Evolutionary conservation across 345 rosid species (phyloP), one percentile per base, ranked within the genome.

Genomic region (Punica granatum): DNA sequence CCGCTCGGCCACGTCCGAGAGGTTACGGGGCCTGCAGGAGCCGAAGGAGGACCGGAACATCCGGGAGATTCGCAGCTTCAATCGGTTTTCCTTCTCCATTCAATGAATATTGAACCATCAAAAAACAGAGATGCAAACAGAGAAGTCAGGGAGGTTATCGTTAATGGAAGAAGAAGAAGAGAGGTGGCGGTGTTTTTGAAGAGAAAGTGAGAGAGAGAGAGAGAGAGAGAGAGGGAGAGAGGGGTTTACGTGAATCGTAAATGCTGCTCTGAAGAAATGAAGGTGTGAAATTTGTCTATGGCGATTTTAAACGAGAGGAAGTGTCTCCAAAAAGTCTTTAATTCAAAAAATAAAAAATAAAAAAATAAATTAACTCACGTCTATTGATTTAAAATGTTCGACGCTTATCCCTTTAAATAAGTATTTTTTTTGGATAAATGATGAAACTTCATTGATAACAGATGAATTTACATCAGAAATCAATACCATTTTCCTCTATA

Each of bases 51-150:
- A 73, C 1, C 85, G 85, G 72, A 89, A 77, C 73, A 89, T 72
- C 67, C 88, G 84, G 67, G 92, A 82, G 78, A 92, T 72, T 56
- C 83, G 76, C 59, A 72, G 79, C 78, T 75, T 89, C 75, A 89
- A 73, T 66, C 84, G 76, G 64, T 79, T 84, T 72, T 90, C 63
- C 18, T 67, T 34, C 69, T 63, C 69, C 69, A 66, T 66, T 26
- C 14, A 2, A 44, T 32, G 60, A 25, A 15, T 37, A 4, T 16
- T 32, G 49, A 23, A 28, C 30, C 8, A 39, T 25, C 16, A 6
- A 19, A 14, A 33, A 15, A 63, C 48, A 35, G 68, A 28, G 54
- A 44, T 11, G 9, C 58, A n/a, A n/a, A n/a, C n/a, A n/a, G n/a
- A n/a, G n/a, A n/a, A n/a, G n/a, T n/a, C n/a, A n/a, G n/a, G n/a